Conservation (phyloP, 805 yeast species). For the Tetrapisispora namnaoensis region DNA sequence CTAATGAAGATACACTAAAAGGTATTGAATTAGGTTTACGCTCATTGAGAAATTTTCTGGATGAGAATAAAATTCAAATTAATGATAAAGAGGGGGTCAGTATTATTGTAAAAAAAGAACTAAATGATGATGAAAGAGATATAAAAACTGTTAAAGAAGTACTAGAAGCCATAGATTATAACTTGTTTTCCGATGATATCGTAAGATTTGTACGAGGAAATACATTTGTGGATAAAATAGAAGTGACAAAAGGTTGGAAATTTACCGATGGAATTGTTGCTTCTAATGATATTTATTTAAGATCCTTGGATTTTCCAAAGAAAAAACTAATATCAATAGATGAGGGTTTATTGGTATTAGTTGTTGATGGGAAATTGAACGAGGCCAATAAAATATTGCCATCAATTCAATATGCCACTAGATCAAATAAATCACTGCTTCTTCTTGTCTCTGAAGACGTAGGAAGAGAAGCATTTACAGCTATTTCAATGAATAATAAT, state of each 20-base stretch:
- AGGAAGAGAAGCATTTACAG: constrained; percentile 23
- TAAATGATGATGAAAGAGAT: constrained; percentile 8
- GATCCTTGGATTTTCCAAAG: constrained; percentile 18
- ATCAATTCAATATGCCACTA: constrained; percentile 19
- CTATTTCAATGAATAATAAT: constrained; percentile 26
- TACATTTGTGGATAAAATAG: constrained; percentile 19
- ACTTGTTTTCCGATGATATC: constrained; percentile 22
- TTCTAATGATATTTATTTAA: constrained; percentile 22
- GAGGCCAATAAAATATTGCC: constrained; percentile 23
- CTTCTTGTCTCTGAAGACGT: constrained; percentile 22
- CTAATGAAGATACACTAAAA: constrained; percentile 8
- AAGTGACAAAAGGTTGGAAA: constrained; percentile 27
- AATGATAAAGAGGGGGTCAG: constrained; percentile 10
- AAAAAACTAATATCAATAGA: constrained; percentile 20
- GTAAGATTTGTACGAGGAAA: constrained; percentile 24
- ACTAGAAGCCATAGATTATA: constrained; percentile 17
- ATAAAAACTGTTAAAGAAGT: constrained; percentile 12
- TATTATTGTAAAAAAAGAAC: constrained; percentile 11
- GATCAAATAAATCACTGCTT: constrained; percentile 16
- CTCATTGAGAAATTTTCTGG: constrained; percentile 9
- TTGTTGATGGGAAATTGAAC: constrained; percentile 22
- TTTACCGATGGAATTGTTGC: constrained; percentile 20
- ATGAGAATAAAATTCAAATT: constrained; percentile 9
- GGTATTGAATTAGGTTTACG: constrained; percentile 12
- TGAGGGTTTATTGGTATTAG: constrained; percentile 15